Conservation (phyloP, 495 filamentous ascomycete genomes). For the Paragyromitra xinjiangensis region DNA sequence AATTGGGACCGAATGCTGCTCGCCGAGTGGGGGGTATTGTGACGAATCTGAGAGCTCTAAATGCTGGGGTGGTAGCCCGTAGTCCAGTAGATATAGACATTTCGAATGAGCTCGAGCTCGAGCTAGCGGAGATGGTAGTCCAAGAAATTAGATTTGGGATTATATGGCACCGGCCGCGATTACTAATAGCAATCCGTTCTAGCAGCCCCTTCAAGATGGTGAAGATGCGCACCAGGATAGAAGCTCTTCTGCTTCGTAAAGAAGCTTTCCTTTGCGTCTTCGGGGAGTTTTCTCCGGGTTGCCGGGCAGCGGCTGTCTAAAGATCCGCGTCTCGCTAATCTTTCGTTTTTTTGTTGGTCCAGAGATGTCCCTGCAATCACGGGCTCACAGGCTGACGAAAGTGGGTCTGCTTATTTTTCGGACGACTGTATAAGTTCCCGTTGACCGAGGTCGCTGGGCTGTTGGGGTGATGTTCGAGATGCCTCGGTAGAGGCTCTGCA, state of each 20-base stretch:
- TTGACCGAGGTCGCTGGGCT: conserved; percentile 25
- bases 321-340: conserved; percentile 11
- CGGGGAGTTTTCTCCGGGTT: conserved; percentile 7
- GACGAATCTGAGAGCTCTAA: conserved; percentile 10
- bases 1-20: conserved; percentile 2
- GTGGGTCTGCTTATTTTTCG: conserved; percentile 3
- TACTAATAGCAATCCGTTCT: neutral
- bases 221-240: neutral
- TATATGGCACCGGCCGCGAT: neutral
- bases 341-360: neutral
- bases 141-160: conserved; percentile 10
- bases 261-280: conserved; percentile 17
- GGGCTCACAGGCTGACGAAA: neutral
- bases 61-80: conserved; percentile 13
- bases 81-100: conserved; percentile 48
- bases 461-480: conserved; percentile 26
- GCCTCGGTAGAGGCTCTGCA: conserved; percentile 31
- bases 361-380: conserved; percentile 6
- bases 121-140: conserved; percentile 13
- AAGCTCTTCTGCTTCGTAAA: neutral
- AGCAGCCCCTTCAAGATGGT: neutral
- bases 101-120: conserved; percentile 19
- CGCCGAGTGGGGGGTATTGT: conserved; percentile 23
- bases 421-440: conserved; percentile 6
- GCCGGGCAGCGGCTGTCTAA: neutral